Percentiles rank a stretch among this genome's conserved stretches.
Evolutionary conservation across 2,329 filamentous ascomycete genomes (phyloP).

Genomic region (Beauveria scarabaeidicola): DNA sequence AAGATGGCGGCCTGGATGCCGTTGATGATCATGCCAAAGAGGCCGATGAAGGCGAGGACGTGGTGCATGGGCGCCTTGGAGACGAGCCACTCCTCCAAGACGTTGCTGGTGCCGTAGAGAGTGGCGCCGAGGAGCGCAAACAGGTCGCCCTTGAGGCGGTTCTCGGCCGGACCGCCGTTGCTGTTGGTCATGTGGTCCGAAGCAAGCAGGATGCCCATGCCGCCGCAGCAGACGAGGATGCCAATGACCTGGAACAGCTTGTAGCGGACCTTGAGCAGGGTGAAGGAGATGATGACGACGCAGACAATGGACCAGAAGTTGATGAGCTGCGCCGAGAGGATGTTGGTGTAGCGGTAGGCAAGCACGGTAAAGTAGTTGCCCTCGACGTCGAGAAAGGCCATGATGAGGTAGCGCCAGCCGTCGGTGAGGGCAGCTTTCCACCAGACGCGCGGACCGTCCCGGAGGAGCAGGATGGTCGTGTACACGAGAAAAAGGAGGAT

Average conservation of each 20-base stretch:
- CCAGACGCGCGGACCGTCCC: conserved; percentile 69
- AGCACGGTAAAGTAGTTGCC: conserved; percentile 98
- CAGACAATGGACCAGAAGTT: conserved; percentile 98
- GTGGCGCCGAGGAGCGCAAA: conserved; percentile 85
- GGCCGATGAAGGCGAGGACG: conserved; percentile 81
- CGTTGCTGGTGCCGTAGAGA: conserved; percentile 85
- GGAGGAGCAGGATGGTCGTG: conserved; percentile 68
- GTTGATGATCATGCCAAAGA: conserved; percentile 87
- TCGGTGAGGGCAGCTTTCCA: conserved; percentile 53
- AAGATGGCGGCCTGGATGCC: conserved; percentile 87
- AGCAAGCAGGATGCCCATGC: conserved; percentile 77
- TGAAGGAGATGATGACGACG: conserved; percentile 77
- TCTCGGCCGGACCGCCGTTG: conserved; percentile 58
- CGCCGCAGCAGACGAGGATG: conserved; percentile 84
- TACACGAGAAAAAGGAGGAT: conserved; percentile 75
- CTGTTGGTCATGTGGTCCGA: conserved; percentile 76
- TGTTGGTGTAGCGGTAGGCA: conserved; percentile 86
- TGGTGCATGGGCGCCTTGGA: conserved; percentile 82
- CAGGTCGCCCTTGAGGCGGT: conserved; percentile 82
- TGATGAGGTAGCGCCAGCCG: conserved; percentile 90
- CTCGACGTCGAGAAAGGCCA: conserved; percentile 88
- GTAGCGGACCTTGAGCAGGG: conserved; percentile 81
- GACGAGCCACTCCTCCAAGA: conserved; percentile 91
- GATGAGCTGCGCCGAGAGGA: conserved; percentile 87
- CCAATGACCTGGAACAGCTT: conserved; percentile 75